Conservation (phyloP, 768 basidiomycete genomes). For the Pulveroboletus frians region DNA sequence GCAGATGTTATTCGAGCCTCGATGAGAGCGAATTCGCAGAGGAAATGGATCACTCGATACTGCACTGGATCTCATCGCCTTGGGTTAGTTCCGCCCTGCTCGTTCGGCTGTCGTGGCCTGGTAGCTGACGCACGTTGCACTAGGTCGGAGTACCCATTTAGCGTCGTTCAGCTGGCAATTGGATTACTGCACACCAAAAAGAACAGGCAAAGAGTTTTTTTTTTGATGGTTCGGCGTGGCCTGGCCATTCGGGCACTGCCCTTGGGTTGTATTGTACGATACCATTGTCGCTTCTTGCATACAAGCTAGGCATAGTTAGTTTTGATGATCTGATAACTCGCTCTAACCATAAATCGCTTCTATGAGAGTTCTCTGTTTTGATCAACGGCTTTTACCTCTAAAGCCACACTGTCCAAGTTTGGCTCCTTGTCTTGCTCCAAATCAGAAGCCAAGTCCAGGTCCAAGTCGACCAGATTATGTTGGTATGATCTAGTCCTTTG, state of each 20-base stretch:
- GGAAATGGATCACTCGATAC: constrained; percentile 57
- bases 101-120: too few species aligned
- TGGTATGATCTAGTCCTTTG: too few species aligned
- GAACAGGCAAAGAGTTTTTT: constrained; percentile 29
- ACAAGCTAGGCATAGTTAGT: too few species aligned
- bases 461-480: too few species aligned
- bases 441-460: not conserved
- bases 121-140: not conserved
- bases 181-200: constrained; percentile 38
- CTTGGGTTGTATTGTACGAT: too few species aligned
- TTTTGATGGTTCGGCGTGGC: not conserved
- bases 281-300: not conserved
- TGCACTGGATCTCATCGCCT: constrained; percentile 37
- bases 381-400: not conserved
- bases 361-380: not conserved
- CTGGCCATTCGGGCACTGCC: too few species aligned
- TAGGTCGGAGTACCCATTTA: constrained; percentile 52
- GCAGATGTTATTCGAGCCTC: constrained; percentile 69
- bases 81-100: constrained; percentile 35
- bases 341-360: too few species aligned
- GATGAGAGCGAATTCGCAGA: constrained; percentile 53
- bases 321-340: too few species aligned
- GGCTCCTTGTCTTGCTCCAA: not conserved
- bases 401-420: too few species aligned
- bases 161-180: constrained; percentile 46